Evolutionary conservation across 306 rosid species (phyloP).

Genomic region (Bauhinia variegata): DNA sequence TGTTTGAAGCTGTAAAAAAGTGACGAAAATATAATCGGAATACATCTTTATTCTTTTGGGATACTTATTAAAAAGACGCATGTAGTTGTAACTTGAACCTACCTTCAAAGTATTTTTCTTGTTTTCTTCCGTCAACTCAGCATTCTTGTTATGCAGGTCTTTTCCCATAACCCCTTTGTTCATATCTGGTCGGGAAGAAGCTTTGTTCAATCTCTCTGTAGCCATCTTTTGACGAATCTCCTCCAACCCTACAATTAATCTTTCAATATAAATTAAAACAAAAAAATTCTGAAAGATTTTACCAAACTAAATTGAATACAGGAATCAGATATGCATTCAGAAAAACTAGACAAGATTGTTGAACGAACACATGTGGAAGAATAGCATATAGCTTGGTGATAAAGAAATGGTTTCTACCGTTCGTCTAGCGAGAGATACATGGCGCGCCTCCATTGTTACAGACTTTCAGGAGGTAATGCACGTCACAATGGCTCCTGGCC

Average conservation of each 20-base stretch:
- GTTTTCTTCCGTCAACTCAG: constrained; percentile 68
- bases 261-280: not conserved
- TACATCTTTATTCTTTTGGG: not conserved
- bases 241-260: constrained; percentile 56
- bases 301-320: constrained; percentile 7
- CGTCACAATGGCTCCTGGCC: not conserved
- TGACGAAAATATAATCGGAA: constrained; percentile 32
- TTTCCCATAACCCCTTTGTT: constrained; percentile 30
- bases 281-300: not conserved
- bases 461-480: constrained; percentile 9
- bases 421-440: constrained; percentile 83
- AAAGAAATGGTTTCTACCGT: constrained; percentile 51
- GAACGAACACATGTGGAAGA: not conserved
- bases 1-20: constrained; percentile 69
- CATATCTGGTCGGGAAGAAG: constrained; percentile 87
- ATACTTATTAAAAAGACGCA: not conserved
- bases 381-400: not conserved
- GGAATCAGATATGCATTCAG: constrained; percentile 8
- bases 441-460: constrained; percentile 71
- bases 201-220: constrained; percentile 74
- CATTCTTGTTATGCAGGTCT: constrained; percentile 69
- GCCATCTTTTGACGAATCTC: constrained; percentile 96
- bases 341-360: not conserved
- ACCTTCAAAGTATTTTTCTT: constrained; percentile 57
- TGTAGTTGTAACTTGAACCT: constrained; percentile 19